phyloP scores from a whole-genome alignment of 2,329 filamentous ascomycete species.

The Colletotrichum tabaci region DNA sequence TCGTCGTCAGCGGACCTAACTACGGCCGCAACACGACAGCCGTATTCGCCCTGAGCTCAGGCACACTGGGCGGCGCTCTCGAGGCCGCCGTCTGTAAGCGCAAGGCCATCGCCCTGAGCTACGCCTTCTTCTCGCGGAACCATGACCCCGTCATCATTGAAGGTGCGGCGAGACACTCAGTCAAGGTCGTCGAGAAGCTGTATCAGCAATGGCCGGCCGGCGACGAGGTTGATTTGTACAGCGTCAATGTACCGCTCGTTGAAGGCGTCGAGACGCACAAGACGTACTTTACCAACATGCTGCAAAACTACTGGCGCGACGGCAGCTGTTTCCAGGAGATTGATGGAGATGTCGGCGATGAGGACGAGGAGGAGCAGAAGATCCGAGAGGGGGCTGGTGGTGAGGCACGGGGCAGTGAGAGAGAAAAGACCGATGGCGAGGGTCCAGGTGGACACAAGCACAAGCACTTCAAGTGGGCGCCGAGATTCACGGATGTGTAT shows the following conservation, averaged over 20 bases:
- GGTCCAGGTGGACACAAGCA: slow-evolving; percentile 70
- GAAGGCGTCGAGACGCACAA: slow-evolving; percentile 80
- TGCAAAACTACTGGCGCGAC: slow-evolving; percentile 92
- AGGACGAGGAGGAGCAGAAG: slow-evolving; percentile 79
- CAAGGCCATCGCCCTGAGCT: slow-evolving; percentile 86
- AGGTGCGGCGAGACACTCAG: slow-evolving; percentile 80
- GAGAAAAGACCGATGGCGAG: slow-evolving; percentile 49
- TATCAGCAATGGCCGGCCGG: slow-evolving; percentile 80
- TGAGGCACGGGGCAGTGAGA: slow-evolving; percentile 50
- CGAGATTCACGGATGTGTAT: slow-evolving; percentile 88
- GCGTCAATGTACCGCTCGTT: slow-evolving; percentile 89
- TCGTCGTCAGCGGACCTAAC: slow-evolving; percentile 86
- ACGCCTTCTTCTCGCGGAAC: slow-evolving; percentile 89
- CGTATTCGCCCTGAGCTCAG: slow-evolving; percentile 83
- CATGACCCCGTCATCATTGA: slow-evolving; percentile 87
- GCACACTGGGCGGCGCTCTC: slow-evolving; percentile 83
- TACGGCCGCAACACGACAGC: slow-evolving; percentile 88
- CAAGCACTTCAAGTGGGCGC: slow-evolving; percentile 96
- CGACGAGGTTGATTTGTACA: slow-evolving; percentile 84
- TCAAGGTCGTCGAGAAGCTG: slow-evolving; percentile 85
- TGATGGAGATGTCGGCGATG: slow-evolving; percentile 74
- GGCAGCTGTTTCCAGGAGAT: slow-evolving; percentile 90
- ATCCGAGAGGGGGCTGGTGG: slow-evolving; percentile 77
- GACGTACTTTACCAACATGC: slow-evolving; percentile 86
- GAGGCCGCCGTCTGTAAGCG: slow-evolving; percentile 81